These are phyloP conservation scores for Ophiosphaerella narmari DNA, from an alignment of 2,329 filamentous ascomycete genomes.

Conservation along the genomic window DNA sequence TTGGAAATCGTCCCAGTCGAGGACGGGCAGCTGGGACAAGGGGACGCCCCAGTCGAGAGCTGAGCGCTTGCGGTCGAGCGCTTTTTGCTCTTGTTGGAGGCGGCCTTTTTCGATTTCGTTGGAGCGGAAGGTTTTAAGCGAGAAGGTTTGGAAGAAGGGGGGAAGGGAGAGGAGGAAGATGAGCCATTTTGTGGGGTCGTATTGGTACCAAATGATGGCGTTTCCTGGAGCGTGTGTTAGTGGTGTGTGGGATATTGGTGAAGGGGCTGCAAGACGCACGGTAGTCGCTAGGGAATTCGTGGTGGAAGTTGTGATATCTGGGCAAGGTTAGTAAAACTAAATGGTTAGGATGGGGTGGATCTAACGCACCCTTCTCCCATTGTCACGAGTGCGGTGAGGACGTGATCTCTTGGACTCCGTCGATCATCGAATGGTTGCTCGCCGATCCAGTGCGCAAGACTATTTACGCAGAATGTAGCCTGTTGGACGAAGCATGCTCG, in stretches of 20 bases:
- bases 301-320: slow-evolving; percentile 48
- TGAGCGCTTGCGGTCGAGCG: slow-evolving; percentile 41
- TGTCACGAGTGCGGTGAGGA: slow-evolving; percentile 46
- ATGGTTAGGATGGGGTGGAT: not conserved
- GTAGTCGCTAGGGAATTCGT: slow-evolving; percentile 49
- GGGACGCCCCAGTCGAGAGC: slow-evolving; percentile 47
- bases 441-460: slow-evolving; percentile 58
- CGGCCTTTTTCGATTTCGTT: slow-evolving; percentile 50
- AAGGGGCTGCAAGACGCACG: slow-evolving; percentile 26
- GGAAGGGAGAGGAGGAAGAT: slow-evolving; percentile 41
- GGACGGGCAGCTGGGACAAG: slow-evolving; percentile 42
- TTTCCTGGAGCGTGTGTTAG: slow-evolving; percentile 26
- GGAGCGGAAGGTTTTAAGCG: slow-evolving; percentile 47
- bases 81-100: slow-evolving; percentile 48
- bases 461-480: slow-evolving; percentile 59
- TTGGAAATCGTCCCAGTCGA: slow-evolving; percentile 47
- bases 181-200: slow-evolving; percentile 49
- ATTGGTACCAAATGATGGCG: slow-evolving; percentile 45
- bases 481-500: slow-evolving; percentile 57
- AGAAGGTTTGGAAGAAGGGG: slow-evolving; percentile 39
- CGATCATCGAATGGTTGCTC: slow-evolving; percentile 50
- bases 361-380: slow-evolving; percentile 41
- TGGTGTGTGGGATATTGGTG: not conserved
- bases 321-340: not conserved
- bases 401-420: slow-evolving; percentile 43